These are phyloP conservation scores for Silene vulgaris DNA, from an alignment of 179 eudicot genomes.

Conservation along the genomic window DNA sequence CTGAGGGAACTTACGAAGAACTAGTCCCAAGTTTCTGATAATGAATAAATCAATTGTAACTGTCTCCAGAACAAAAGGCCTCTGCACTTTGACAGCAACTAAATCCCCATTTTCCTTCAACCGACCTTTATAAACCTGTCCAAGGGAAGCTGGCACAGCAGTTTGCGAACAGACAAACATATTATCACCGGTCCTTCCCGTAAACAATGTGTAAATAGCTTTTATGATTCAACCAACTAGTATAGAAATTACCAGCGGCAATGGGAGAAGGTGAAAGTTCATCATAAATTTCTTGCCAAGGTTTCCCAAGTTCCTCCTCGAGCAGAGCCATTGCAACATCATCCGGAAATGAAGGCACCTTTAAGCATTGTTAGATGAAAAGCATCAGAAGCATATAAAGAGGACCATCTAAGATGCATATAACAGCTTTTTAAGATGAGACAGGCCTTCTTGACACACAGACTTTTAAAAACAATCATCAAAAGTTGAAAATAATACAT, in stretches of 20 bases:
- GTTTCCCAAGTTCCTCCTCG: constrained; percentile 92
- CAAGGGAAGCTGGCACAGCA: constrained; percentile 77
- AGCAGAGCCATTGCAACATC: constrained; percentile 93
- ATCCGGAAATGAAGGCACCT: constrained; percentile 99
- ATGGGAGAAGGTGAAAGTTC: constrained; percentile 93
- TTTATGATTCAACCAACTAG: neutral
- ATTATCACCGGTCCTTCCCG: neutral
- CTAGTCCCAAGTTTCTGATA: constrained; percentile 81
- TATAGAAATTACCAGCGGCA: constrained; percentile 73
- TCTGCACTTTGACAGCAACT: constrained; percentile 98
- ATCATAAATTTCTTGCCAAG: constrained; percentile 83
- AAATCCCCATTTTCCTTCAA: constrained; percentile 91
- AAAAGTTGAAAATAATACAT: neutral
- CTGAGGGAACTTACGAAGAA: constrained; percentile 92
- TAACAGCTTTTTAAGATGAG: constrained; percentile 1
- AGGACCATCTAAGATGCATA: neutral
- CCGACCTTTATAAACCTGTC: constrained; percentile 95
- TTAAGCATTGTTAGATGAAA: constrained; percentile 20
- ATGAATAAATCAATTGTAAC: constrained; percentile 82
- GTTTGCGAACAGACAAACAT: constrained; percentile 19
- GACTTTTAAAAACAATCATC: neutral
- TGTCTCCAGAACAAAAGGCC: constrained; percentile 98
- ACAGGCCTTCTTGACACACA: neutral
- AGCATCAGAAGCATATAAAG: constrained; percentile 11
- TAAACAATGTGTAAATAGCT: neutral